Evolutionary conservation across 2,329 filamentous ascomycete genomes (phyloP), one percentile per base, ranked within the genome.

Genomic region (Curvularia spicifera): DNA sequence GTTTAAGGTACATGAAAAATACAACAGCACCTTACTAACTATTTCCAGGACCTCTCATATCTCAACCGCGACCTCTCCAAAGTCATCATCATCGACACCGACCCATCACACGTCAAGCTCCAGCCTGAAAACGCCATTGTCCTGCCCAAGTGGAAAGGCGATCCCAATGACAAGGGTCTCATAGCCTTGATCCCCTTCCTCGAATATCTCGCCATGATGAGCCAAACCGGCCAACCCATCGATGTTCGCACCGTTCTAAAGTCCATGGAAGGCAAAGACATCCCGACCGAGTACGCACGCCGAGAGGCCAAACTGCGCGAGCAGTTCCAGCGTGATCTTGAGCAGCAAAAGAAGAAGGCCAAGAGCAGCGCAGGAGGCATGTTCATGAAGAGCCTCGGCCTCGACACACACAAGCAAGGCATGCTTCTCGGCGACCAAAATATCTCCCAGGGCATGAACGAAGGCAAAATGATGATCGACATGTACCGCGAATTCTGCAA

Each of bases 71-170:
- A 97, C 72, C 85, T 97, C 33, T 95, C 91, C 66, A 98, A 98
- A 81, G 92, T 96, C 48, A 92, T 99, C 75, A 88, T 99, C 69
- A 85, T 99, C 71, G 95, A 99, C 76, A 97, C 92, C 47, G 89
- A 96, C 64, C 80, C 89, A 39, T 81, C 86, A 40, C 92, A 97
- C 71, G 91, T 94, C 60, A 89, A 91, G 70, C 86, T 90, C 64
- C 95, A 99, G 74, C 95, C 95, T n/a, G 92, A 97, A 71, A 99
- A 99, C 78, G 92, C 95, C 65, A 95, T 99, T 67, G 82, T 98
- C 46, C 82, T 99, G 29, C 87, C 92, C 29, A 93, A 93, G 69
- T 99, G 95, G 95, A 90, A 84, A 55, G 95, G 95, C 33, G 85
- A 96, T 66, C 79, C 88, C 46, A 86, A 88, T 69, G 94, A 99